phyloP scores from a whole-genome alignment of 805 yeast species.

The Yamadazyma laniorum region DNA sequence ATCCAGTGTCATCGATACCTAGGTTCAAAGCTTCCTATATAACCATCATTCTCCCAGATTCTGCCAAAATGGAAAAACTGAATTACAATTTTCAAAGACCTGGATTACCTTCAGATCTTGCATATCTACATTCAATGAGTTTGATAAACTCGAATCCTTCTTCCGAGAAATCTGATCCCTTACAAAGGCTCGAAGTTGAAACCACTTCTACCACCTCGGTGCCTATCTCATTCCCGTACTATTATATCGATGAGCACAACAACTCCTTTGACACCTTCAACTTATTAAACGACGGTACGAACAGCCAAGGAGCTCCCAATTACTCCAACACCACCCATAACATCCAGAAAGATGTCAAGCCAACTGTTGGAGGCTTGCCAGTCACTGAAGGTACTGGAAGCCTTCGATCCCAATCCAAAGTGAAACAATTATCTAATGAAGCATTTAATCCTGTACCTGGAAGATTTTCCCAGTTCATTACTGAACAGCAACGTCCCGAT shows the following conservation, averaged over 20 bases:
- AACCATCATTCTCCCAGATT: too few species aligned
- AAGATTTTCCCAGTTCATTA: conserved; percentile 39
- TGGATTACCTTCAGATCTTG: conserved; percentile 6
- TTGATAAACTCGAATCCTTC: conserved; percentile 3
- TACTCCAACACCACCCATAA: conserved; percentile 29
- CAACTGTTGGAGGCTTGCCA: conserved; percentile 6
- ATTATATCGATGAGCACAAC: conserved; percentile 19
- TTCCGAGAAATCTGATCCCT: conserved; percentile 11
- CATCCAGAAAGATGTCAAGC: conserved; percentile 3
- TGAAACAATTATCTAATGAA: conserved; percentile 4
- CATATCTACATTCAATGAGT: conserved; percentile 1
- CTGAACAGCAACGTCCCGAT: conserved; percentile 24
- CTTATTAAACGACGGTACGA: conserved; percentile 14
- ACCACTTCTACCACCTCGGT: conserved; percentile 26
- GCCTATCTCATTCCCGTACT: conserved; percentile 29
- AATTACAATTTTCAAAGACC: conserved; percentile 3
- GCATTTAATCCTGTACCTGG: conserved; percentile 37
- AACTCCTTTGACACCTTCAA: conserved; percentile 28
- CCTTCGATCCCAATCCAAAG: neutral
- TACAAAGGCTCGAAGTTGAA: conserved; percentile 21
- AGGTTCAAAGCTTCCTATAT: too few species aligned
- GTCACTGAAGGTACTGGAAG: conserved; percentile 1
- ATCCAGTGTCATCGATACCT: too few species aligned
- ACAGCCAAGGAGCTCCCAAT: conserved; percentile 13
- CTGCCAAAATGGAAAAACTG: neutral